Conservation (phyloP, 176 grass and related monocot species). For the Typha latifolia region DNA sequence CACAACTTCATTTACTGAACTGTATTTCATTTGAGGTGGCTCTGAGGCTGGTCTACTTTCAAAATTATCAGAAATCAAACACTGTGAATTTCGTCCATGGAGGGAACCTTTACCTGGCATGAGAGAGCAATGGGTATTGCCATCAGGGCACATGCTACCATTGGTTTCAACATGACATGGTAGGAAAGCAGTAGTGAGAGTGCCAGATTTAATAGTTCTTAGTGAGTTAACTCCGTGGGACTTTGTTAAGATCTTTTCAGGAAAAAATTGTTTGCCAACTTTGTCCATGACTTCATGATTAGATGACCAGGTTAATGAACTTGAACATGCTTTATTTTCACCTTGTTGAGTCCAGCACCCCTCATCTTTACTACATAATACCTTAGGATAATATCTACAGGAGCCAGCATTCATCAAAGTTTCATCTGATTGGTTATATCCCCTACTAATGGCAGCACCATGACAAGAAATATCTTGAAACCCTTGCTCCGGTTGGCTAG, state of each 20-base stretch:
- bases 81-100: slow-evolving; percentile 9
- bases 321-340: slow-evolving; percentile 19
- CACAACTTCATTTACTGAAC: slow-evolving; percentile 35
- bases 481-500: background rate
- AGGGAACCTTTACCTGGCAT: slow-evolving; percentile 6
- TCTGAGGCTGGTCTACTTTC: slow-evolving; percentile 4
- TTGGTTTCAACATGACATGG: slow-evolving; percentile 15
- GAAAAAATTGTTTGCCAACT: background rate
- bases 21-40: slow-evolving; percentile 18
- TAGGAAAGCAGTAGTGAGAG: slow-evolving; percentile 13
- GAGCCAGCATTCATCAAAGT: slow-evolving; percentile 17
- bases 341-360: slow-evolving; percentile 13
- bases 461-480: slow-evolving; percentile 10
- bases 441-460: slow-evolving; percentile 12
- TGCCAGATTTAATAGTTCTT: slow-evolving; percentile 13
- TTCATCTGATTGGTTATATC: slow-evolving; percentile 19
- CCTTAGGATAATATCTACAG: slow-evolving; percentile 27
- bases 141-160: slow-evolving; percentile 8
- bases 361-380: slow-evolving; percentile 24
- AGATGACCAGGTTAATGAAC: slow-evolving; percentile 8
- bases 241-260: slow-evolving; percentile 13
- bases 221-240: slow-evolving; percentile 21
- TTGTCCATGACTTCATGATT: slow-evolving; percentile 22
- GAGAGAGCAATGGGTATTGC: slow-evolving; percentile 8
- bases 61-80: slow-evolving; percentile 14